Percentiles rank a stretch among this genome's conserved stretches.
These are phyloP conservation scores for Aspergillus sp. DNA, from an alignment of 2,329 filamentous ascomycete genomes.

Conservation along the genomic window DNA sequence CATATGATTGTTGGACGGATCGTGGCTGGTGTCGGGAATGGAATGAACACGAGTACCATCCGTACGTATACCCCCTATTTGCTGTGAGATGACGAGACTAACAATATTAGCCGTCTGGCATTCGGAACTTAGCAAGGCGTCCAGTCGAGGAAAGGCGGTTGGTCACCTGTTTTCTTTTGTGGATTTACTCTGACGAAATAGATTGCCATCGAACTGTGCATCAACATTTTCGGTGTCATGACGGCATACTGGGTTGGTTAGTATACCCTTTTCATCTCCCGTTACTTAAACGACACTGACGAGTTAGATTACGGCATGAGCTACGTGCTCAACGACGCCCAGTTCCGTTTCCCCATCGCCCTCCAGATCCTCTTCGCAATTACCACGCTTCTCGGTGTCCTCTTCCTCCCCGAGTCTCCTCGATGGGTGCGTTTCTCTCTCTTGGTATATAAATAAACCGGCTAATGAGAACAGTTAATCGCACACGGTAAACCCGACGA, in stretches of 20 bases:
- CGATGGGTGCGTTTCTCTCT: constrained; percentile 24
- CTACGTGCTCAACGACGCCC: constrained; percentile 18
- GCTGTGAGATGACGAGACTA: background rate
- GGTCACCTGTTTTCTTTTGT: constrained; percentile 2
- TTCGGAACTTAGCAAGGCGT: constrained; percentile 22
- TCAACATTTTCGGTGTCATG: constrained; percentile 27
- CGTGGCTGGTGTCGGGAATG: constrained; percentile 46
- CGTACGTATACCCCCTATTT: constrained; percentile 19
- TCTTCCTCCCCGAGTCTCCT: constrained; percentile 41
- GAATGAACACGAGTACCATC: constrained; percentile 36
- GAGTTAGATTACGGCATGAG: constrained; percentile 21
- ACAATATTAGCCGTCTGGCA: constrained; percentile 19
- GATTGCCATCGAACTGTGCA: constrained; percentile 22
- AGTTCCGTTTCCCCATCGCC: constrained; percentile 29
- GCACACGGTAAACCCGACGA: constrained; percentile 27
- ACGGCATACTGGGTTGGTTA: constrained; percentile 29
- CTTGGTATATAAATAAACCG: background rate
- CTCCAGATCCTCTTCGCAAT: constrained; percentile 27
- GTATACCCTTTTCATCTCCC: background rate
- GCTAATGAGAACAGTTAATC: constrained; percentile 17
- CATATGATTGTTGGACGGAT: constrained; percentile 40
- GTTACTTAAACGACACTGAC: background rate
- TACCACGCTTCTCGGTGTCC: constrained; percentile 17
- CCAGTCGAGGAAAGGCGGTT: constrained; percentile 23
- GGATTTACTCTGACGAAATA: constrained; percentile 9